Base-by-base conservation (phyloP, 192 early-diverging fungal genomes). In the Entrophospora sp. region DNA sequence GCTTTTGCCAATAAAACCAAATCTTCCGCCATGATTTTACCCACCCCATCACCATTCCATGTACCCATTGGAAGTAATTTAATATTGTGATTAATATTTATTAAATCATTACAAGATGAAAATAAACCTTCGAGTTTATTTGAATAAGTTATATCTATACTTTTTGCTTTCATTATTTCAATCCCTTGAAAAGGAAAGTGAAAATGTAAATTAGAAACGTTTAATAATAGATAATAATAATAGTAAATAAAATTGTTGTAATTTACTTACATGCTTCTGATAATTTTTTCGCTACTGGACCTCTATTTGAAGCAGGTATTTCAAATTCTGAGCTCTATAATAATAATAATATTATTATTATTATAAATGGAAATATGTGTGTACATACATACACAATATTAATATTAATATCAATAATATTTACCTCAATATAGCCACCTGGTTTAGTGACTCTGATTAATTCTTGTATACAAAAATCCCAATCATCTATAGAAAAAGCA, bases 391-490 rank as follows among this genome's bases (percentile, higher is more conserved):
- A n/a, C n/a, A n/a, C n/a, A n/a, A n/a, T n/a, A n/a, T n/a, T n/a
- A n/a, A n/a, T n/a, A n/a, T n/a, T n/a, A n/a, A n/a, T n/a, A n/a
- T n/a, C n/a, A n/a, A 4, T n/a, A 18, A 44, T 44, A 27, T 25
- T 27, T 25, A 53, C 16, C 42, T 76, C 74, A 8, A 76, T 61
- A 67, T 68, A 76, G 10, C 74, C 74, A 12, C 35, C 67, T 31
- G 66, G 71, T 68, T 72, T 76, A n/a, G 66, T 66, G 2, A 76
- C 71, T 43, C 74, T 24, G 18, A 64, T 51, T 24, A 72, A 43
- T 30, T 76, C 74, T 0, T 55, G 51, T 25, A 76, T 20, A 10
- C 16, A 10, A 4, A 10, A 12, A 7, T 30, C 36, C 58, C 58
- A 60, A 16, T 25, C 7, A 2, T 5, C 1, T 20, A 6, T 20